Evolutionary conservation across 768 basidiomycete species (phyloP).

Genomic region (Filobasidium floriforme): DNA sequence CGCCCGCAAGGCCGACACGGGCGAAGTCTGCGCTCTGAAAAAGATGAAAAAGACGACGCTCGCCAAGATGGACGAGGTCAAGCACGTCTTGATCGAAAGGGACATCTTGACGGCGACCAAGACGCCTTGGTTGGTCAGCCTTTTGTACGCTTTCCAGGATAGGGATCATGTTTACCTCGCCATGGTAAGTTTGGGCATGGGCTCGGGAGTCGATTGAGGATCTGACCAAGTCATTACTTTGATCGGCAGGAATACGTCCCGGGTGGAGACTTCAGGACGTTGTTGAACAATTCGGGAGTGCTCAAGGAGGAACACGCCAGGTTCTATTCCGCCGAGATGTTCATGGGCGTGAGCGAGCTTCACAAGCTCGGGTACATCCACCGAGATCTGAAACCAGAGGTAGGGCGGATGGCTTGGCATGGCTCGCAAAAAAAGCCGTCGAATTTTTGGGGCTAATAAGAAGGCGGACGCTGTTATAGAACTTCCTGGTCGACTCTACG

Average conservation of each 20-base stretch:
- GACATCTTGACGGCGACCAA: slow-evolving; percentile 96
- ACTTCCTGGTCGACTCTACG: slow-evolving; percentile 88
- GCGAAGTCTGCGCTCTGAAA: slow-evolving; percentile 93
- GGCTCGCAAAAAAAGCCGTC: too few relatives aligned
- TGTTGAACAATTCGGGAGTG: slow-evolving; percentile 95
- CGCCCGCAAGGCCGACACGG: slow-evolving; percentile 87
- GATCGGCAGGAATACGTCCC: slow-evolving; percentile 75
- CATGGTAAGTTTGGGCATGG: slow-evolving; percentile 52
- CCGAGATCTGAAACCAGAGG: slow-evolving; percentile 96
- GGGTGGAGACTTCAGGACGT: slow-evolving; percentile 94
- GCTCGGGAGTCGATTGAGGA: background rate
- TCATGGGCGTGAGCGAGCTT: slow-evolving; percentile 81
- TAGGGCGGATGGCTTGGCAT: slow-evolving; percentile 42
- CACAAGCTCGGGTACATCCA: slow-evolving; percentile 98
- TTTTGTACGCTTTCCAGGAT: slow-evolving; percentile 97
- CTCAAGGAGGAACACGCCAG: slow-evolving; percentile 93
- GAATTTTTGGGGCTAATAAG: background rate
- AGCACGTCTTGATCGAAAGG: slow-evolving; percentile 95
- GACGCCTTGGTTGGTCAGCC: slow-evolving; percentile 89
- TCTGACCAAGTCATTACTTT: background rate
- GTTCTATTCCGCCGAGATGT: slow-evolving; percentile 98
- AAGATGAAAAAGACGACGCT: slow-evolving; percentile 92
- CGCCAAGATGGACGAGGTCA: slow-evolving; percentile 98
- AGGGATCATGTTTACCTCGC: slow-evolving; percentile 83
- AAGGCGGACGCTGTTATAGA: slow-evolving; percentile 51